Percentiles rank a stretch among this genome's conserved stretches.
phyloP scores from a whole-genome alignment of 139 green algal genomes.

The Picocystis salinarum region DNA sequence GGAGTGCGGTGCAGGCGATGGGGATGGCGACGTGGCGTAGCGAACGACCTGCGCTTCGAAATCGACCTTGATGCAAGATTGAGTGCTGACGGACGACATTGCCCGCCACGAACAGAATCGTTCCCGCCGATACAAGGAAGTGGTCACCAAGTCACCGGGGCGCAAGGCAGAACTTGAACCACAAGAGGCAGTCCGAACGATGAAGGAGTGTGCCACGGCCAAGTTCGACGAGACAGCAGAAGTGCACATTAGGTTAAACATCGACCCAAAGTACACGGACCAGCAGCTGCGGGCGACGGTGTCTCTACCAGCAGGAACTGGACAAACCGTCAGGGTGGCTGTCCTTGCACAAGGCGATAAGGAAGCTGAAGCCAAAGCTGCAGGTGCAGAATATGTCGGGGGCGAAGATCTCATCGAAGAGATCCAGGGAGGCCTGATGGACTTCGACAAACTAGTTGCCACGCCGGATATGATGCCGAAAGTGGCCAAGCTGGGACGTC shows the following conservation, averaged over 20 bases:
- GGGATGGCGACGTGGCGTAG: too few relatives aligned
- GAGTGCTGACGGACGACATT: too few relatives aligned
- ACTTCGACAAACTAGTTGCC: conserved; percentile 98
- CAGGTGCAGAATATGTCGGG: conserved; percentile 78
- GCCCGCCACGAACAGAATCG: not conserved
- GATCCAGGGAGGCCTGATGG: conserved; percentile 86
- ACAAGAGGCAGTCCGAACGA: not conserved
- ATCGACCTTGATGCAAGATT: too few relatives aligned
- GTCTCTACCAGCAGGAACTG: conserved; percentile 76
- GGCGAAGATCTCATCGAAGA: conserved; percentile 84
- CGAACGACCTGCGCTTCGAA: too few relatives aligned
- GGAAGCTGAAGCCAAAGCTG: conserved; percentile 50
- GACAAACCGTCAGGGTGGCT: conserved; percentile 79
- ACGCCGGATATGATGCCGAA: conserved; percentile 99
- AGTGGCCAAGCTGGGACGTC: conserved; percentile 85
- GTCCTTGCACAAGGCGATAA: conserved; percentile 74
- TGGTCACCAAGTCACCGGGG: not conserved
- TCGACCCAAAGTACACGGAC: conserved; percentile 87
- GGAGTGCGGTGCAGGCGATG: too few relatives aligned
- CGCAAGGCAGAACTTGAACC: too few relatives aligned
- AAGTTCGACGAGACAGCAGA: conserved; percentile 97
- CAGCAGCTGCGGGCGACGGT: conserved; percentile 97
- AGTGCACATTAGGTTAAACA: conserved; percentile 62
- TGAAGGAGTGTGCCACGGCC: conserved; percentile 34
- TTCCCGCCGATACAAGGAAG: not conserved